phyloP scores from a whole-genome alignment of 1,284 basidiomycete species.

The Trametes sp. region DNA sequence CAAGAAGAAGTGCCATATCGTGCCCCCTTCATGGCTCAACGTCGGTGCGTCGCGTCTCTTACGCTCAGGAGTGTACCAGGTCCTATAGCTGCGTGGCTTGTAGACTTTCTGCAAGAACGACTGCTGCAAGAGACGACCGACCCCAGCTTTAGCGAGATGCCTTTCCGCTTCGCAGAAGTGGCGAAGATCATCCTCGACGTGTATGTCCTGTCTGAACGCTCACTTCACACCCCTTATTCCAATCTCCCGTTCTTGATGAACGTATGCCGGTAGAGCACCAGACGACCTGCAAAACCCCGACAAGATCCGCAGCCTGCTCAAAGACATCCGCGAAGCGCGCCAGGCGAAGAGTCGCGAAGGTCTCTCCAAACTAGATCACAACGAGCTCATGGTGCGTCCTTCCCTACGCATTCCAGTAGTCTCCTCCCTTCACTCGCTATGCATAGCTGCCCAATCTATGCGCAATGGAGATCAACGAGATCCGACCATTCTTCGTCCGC shows the following conservation, averaged over 20 bases:
- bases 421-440: slow-evolving; percentile 40
- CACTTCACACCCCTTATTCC: neutral
- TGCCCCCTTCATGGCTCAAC: slow-evolving; percentile 89
- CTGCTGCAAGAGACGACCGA: slow-evolving; percentile 76
- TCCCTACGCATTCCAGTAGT: neutral
- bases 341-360: slow-evolving; percentile 93
- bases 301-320: slow-evolving; percentile 83
- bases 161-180: slow-evolving; percentile 89
- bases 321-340: slow-evolving; percentile 93
- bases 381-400: slow-evolving; percentile 74
- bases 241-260: neutral
- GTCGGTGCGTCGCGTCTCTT: slow-evolving; percentile 64
- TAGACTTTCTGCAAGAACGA: slow-evolving; percentile 82
- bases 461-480: slow-evolving; percentile 92
- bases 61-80: too few species aligned
- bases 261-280: slow-evolving; percentile 66
- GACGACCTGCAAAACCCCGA: slow-evolving; percentile 90
- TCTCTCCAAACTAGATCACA: slow-evolving; percentile 75
- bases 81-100: neutral
- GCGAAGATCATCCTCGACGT: slow-evolving; percentile 90
- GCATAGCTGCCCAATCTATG: slow-evolving; percentile 85
- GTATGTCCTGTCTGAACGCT: slow-evolving; percentile 56
- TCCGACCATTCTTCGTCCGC: slow-evolving; percentile 88
- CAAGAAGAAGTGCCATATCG: slow-evolving; percentile 93
- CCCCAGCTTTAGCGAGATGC: slow-evolving; percentile 77